Evolutionary conservation across 1,284 basidiomycete species (phyloP), one percentile per base, ranked within the genome.

Genomic region (Leccinum huronense): DNA sequence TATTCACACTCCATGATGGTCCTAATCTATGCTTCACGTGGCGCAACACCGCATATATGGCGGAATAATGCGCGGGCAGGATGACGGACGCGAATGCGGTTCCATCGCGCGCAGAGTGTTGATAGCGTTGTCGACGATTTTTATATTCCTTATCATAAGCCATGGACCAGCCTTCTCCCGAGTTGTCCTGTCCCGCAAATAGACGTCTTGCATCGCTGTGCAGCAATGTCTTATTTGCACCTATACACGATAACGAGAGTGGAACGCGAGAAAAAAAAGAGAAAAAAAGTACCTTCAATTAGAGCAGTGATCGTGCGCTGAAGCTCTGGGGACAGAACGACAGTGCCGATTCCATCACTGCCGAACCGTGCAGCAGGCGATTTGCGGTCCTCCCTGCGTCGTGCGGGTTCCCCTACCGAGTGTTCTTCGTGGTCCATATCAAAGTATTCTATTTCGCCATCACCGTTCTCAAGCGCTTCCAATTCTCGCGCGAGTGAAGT

Each of bases 311-410:
- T 85, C 14, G 85, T 75, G n/a, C 79, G 76, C 66, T 86, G 84
- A 63, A 96, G 80, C 73, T 93, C 86, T 10, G 82, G 74, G 1
- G 93, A 89, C 10, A 96, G 72, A 9, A 88, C 78, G 11, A 93
- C 84, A 62, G 86, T 78, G 8, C 91, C 90, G 59, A 93, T 82
- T 34, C 81, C 77, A 66, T 87, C 83, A 68, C 89, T 90, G 16
- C 93, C 94, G 75, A 93, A 90, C 13, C 81, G 76, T 23, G 93
- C 91, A 33, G 93, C 93, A 59, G 93, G 91, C 27, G 91, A 93
- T 71, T 91, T 90, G 63, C 90, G 78, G 55, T 83, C 79, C 60
- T 81, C 80, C 61, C 77, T 75, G 30, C 68, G 73, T 13, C 68
- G 71, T 38, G 77, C 75, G 19, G 76, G 73, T 6, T 76, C 76